Evolutionary conservation across 441 rosid genomes (phyloP).

Genomic region (Erysimum pusillum): DNA sequence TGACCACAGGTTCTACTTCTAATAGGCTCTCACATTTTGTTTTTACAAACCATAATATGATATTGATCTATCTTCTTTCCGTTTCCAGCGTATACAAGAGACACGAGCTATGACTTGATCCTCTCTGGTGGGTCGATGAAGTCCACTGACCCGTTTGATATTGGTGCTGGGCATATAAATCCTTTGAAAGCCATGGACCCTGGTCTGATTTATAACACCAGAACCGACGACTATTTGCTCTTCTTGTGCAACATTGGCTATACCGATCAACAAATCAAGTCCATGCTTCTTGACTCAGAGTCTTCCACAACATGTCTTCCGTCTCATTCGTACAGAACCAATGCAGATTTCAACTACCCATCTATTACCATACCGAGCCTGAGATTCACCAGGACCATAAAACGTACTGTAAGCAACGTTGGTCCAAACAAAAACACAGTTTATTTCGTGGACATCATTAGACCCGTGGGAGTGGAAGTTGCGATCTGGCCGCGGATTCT

Average conservation of each 20-base stretch:
- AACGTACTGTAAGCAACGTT: constrained; percentile 62
- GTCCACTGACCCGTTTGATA: constrained; percentile 59
- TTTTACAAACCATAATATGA: not conserved
- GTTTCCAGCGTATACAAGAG: constrained; percentile 49
- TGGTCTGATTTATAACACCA: constrained; percentile 70
- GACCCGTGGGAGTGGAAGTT: constrained; percentile 69
- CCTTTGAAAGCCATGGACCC: constrained; percentile 76
- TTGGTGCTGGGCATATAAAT: constrained; percentile 74
- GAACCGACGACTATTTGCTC: constrained; percentile 58
- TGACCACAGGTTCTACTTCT: constrained; percentile 58
- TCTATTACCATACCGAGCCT: constrained; percentile 64
- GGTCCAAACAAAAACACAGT: constrained; percentile 52
- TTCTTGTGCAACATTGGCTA: constrained; percentile 74
- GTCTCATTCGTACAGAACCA: constrained; percentile 36
- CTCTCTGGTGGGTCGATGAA: constrained; percentile 60
- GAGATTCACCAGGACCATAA: constrained; percentile 53
- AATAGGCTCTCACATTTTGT: constrained; percentile 1
- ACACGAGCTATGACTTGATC: constrained; percentile 49
- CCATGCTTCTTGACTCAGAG: constrained; percentile 47
- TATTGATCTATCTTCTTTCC: not conserved
- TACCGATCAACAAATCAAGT: constrained; percentile 52
- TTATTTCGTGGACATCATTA: constrained; percentile 50
- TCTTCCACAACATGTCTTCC: constrained; percentile 30
- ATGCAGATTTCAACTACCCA: constrained; percentile 66
- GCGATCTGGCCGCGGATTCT: constrained; percentile 64